Evolutionary conservation across 441 rosid genomes (phyloP).

Genomic region (Eruca vesicaria): DNA sequence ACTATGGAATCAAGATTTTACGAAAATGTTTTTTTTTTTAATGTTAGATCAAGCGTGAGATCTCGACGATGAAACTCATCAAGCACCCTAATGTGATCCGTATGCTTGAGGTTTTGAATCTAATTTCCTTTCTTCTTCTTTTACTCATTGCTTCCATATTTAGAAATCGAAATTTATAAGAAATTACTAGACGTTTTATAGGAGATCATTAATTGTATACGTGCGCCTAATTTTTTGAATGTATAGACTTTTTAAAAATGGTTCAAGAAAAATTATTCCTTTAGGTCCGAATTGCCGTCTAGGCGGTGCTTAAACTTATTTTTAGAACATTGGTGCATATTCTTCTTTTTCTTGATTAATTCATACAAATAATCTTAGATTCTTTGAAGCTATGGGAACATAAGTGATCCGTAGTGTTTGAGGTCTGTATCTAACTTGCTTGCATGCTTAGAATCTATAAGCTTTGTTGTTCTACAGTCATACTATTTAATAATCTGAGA

Average conservation of each 20-base stretch:
- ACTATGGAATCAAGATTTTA: not conserved
- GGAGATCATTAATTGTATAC: too few species aligned
- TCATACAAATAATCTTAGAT: too few species aligned
- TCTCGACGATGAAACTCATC: constrained; percentile 89
- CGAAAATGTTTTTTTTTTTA: not conserved
- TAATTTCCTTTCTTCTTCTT: not conserved
- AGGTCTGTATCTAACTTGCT: constrained; percentile 38
- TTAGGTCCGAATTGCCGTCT: too few species aligned
- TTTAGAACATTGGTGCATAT: too few species aligned
- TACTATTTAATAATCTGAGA: not conserved
- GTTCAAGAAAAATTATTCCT: too few species aligned
- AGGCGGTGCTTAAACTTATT: too few species aligned
- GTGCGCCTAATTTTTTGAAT: too few species aligned
- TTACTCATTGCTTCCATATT: not conserved
- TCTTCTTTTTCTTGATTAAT: too few species aligned
- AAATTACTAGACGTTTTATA: too few species aligned
- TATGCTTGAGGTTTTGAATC: constrained; percentile 7
- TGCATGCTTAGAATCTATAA: constrained; percentile 1
- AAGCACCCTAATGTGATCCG: constrained; percentile 96
- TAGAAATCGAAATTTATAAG: too few species aligned
- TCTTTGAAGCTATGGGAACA: too few species aligned
- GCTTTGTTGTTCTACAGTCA: not conserved
- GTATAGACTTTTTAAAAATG: too few species aligned
- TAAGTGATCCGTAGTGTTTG: constrained; percentile 42
- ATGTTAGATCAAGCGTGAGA: constrained; percentile 91